Conservation (phyloP, 75 land plant genomes). For the Pseudotsuga menziesii region DNA sequence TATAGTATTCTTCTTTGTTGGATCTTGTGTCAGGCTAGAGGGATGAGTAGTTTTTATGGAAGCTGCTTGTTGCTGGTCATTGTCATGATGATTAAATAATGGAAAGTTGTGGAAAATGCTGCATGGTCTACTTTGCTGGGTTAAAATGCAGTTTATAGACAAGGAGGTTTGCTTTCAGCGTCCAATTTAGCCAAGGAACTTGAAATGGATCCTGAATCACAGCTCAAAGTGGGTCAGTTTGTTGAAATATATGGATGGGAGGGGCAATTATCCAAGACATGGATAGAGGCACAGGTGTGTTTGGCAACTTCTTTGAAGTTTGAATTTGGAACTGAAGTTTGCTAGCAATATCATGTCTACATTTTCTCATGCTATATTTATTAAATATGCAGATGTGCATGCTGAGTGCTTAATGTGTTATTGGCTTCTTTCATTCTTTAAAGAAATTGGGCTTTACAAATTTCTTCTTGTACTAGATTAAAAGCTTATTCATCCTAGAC, state of each 20-base stretch:
- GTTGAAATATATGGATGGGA: constrained; percentile 4
- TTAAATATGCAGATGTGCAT: too few relatives aligned
- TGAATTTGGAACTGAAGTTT: not conserved
- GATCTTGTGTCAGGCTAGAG: too few relatives aligned
- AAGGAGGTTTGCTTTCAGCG: not conserved
- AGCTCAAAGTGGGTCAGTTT: constrained; percentile 9
- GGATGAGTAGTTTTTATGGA: too few relatives aligned
- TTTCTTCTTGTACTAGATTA: too few relatives aligned
- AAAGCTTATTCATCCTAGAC: too few relatives aligned
- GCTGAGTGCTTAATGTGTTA: too few relatives aligned
- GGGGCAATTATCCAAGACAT: not conserved
- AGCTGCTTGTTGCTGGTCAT: too few relatives aligned
- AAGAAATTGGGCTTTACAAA: too few relatives aligned
- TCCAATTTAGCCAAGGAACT: not conserved
- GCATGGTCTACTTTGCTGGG: not conserved
- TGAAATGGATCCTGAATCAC: constrained; percentile 9
- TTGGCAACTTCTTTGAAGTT: not conserved
- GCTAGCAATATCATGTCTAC: too few relatives aligned
- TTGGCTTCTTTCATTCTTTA: too few relatives aligned
- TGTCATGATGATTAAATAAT: not conserved
- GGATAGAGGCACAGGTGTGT: constrained; percentile 8
- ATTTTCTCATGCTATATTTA: too few relatives aligned
- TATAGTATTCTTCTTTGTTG: too few relatives aligned
- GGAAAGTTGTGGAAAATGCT: not conserved
- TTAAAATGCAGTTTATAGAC: not conserved